Percentiles rank a stretch among this genome's conserved stretches.
Evolutionary conservation across 2,329 filamentous ascomycete genomes (phyloP).

Genomic region (Arthrobotrys conoides): DNA sequence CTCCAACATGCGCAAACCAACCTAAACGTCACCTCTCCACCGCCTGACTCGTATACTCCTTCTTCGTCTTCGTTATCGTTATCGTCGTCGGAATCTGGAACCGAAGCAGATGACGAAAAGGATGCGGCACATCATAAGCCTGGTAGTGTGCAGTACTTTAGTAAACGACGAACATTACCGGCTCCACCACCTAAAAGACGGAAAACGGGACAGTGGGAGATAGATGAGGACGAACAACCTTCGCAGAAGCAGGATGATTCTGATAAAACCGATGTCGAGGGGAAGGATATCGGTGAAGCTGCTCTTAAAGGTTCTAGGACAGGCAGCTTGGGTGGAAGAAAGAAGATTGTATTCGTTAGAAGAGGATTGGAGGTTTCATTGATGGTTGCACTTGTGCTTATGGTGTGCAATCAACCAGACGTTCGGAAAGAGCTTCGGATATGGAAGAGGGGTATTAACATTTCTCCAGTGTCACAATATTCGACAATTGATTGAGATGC

Average conservation of each 20-base stretch:
- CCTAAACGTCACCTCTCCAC: constrained; percentile 16
- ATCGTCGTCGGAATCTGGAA: constrained; percentile 65
- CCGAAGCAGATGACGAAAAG: constrained; percentile 64
- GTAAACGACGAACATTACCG: constrained; percentile 56
- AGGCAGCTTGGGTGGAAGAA: constrained; percentile 57
- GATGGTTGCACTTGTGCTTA: constrained; percentile 62
- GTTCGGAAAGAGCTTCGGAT: constrained; percentile 62
- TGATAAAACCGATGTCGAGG: constrained; percentile 57
- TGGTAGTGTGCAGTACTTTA: constrained; percentile 50
- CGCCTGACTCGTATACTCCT: constrained; percentile 17
- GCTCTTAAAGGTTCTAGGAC: constrained; percentile 44
- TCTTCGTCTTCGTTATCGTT: constrained; percentile 64
- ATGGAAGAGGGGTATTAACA: constrained; percentile 62
- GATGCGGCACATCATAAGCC: constrained; percentile 53
- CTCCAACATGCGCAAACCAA: constrained; percentile 59
- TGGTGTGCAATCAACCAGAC: constrained; percentile 61
- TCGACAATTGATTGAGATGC: constrained; percentile 29
- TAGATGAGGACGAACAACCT: constrained; percentile 62
- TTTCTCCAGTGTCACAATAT: constrained; percentile 4
- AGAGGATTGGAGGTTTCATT: constrained; percentile 63
- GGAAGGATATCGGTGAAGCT: constrained; percentile 44
- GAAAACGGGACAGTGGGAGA: constrained; percentile 62
- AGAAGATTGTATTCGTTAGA: constrained; percentile 63
- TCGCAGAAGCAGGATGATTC: constrained; percentile 59
- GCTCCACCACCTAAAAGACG: constrained; percentile 63